A percentile compares a stretch with the other conserved stretches of the same genome.
Evolutionary conservation across 257 asterid genomes (phyloP).

Genomic region (Sherardia arvensis): DNA sequence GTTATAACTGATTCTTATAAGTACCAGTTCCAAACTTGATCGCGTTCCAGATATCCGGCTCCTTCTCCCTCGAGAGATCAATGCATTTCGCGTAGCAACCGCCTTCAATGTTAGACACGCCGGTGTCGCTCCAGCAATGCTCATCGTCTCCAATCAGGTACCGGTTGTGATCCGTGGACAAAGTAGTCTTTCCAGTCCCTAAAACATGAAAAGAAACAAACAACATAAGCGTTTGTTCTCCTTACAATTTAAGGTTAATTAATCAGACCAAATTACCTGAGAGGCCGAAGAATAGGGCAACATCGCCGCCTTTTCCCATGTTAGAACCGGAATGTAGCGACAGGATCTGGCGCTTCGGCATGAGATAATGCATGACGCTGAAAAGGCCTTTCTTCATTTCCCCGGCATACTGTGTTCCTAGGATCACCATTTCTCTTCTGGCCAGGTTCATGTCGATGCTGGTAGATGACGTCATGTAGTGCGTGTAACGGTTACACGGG

Average conservation of each 20-base stretch:
- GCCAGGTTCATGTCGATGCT: constrained; percentile 83
- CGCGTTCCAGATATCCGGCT: constrained; percentile 97
- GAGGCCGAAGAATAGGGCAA: constrained; percentile 86
- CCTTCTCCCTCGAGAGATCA: constrained; percentile 77
- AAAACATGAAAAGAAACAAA: constrained; percentile 7
- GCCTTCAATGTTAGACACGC: constrained; percentile 94
- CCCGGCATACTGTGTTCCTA: constrained; percentile 94
- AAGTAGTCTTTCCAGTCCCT: constrained; percentile 94
- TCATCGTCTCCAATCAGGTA: constrained; percentile 89
- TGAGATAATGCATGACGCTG: constrained; percentile 89
- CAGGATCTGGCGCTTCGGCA: constrained; percentile 88
- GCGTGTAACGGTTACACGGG: constrained; percentile 90
- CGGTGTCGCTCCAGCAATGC: constrained; percentile 90
- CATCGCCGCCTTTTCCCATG: constrained; percentile 83
- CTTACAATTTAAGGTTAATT: background rate
- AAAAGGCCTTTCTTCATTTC: constrained; percentile 96
- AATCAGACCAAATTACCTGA: constrained; percentile 40
- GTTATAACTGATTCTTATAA: too few relatives aligned
- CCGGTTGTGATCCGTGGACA: constrained; percentile 82
- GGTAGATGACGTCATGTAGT: constrained; percentile 94
- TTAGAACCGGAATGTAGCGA: constrained; percentile 90
- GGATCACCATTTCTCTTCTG: constrained; percentile 88
- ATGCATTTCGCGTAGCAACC: constrained; percentile 96
- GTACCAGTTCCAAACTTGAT: constrained; percentile 86
- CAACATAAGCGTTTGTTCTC: too few relatives aligned